These are phyloP conservation scores for Leccinum truebloodii DNA, from an alignment of 768 basidiomycete species.

Conservation along the genomic window DNA sequence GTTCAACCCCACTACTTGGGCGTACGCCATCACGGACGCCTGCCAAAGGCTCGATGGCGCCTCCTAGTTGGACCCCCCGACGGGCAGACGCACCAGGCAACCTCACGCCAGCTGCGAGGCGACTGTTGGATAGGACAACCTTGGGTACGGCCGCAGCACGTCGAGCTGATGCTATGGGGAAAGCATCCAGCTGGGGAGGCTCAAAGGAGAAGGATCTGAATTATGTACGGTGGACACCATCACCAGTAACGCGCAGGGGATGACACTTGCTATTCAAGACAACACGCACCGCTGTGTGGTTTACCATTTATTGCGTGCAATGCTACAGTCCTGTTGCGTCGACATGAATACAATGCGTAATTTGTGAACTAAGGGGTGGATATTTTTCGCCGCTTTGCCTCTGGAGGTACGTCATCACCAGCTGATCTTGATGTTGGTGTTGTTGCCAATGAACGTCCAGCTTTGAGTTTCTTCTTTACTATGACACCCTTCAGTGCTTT, in stretches of 20 bases:
- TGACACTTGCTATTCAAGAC: constrained; percentile 13
- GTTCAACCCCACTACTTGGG: constrained; percentile 29
- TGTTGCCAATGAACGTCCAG: constrained; percentile 21
- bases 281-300: constrained; percentile 7
- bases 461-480: constrained; percentile 72
- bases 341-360: constrained; percentile 14
- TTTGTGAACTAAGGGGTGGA: constrained; percentile 31
- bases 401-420: constrained; percentile 35
- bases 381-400: constrained; percentile 62
- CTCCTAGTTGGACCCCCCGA: constrained; percentile 79
- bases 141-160: constrained; percentile 61
- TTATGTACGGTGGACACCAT: constrained; percentile 78
- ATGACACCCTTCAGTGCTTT: constrained; percentile 75
- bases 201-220: constrained; percentile 62
- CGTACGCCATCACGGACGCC: constrained; percentile 40
- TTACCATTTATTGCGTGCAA: constrained; percentile 8
- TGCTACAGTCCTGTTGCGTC: constrained; percentile 11
- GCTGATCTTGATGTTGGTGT: constrained; percentile 25
- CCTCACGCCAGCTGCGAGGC: constrained; percentile 83
- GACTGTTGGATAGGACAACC: constrained; percentile 72
- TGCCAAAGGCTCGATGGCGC: constrained; percentile 58
- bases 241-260: constrained; percentile 47
- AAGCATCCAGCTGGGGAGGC: constrained; percentile 56
- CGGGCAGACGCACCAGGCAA: constrained; percentile 70
- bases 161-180: constrained; percentile 69